Evolutionary conservation across 768 basidiomycete genomes (phyloP).

Genomic region (Leccinum incarnatum): DNA sequence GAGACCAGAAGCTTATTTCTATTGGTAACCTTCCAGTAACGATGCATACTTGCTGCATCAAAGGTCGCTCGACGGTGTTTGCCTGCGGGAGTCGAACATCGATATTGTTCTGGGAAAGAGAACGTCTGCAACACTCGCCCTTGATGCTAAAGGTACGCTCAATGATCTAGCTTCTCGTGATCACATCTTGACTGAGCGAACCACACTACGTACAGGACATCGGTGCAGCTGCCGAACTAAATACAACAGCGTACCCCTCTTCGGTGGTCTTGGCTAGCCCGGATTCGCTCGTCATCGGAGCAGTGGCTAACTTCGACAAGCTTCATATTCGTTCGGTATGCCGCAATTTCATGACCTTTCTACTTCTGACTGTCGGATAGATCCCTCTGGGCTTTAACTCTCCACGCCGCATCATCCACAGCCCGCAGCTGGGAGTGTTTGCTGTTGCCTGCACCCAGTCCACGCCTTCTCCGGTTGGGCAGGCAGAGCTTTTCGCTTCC

Average conservation of each 20-base stretch:
- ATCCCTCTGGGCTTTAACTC: constrained; percentile 68
- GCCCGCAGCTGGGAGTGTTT: constrained; percentile 51
- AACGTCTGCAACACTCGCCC: constrained; percentile 63
- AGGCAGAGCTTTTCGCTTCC: constrained; percentile 44
- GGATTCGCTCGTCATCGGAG: constrained; percentile 60
- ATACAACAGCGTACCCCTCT: constrained; percentile 44
- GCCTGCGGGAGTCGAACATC: constrained; percentile 70
- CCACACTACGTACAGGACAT: constrained; percentile 43
- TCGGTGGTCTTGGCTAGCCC: constrained; percentile 60
- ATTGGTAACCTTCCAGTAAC: constrained; percentile 68
- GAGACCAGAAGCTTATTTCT: constrained; percentile 56
- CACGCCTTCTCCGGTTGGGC: constrained; percentile 53
- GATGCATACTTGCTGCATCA: constrained; percentile 53
- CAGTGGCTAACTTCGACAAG: constrained; percentile 65
- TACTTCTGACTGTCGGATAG: constrained; percentile 35
- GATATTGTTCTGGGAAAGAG: constrained; percentile 65
- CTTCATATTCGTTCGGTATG: constrained; percentile 78
- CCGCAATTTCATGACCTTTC: background rate
- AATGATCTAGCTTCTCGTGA: constrained; percentile 1
- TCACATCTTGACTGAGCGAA: constrained; percentile 1
- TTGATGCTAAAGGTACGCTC: constrained; percentile 63
- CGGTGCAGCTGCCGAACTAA: constrained; percentile 48
- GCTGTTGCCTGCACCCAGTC: constrained; percentile 63
- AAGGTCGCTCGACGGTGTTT: constrained; percentile 56
- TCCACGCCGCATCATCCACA: constrained; percentile 66